Percentiles rank a stretch among this genome's conserved stretches.
These are phyloP conservation scores for Trichoderma koningii DNA, from an alignment of 2,329 filamentous ascomycete species.

Conservation along the genomic window DNA sequence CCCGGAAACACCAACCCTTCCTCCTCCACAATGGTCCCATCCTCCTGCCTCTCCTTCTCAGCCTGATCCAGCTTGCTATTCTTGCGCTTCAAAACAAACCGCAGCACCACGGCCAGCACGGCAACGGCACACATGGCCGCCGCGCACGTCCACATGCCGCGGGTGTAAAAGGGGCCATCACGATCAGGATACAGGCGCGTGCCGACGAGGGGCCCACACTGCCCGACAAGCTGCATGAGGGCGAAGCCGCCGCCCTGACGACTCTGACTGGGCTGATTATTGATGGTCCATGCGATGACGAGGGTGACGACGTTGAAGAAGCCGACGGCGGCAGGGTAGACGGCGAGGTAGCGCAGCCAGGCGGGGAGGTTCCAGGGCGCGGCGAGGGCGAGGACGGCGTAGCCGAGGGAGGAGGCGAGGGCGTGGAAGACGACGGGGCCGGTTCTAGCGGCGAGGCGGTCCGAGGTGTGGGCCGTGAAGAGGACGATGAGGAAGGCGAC, in stretches of 20 bases:
- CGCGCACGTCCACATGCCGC: conserved; percentile 64
- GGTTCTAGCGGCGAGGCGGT: conserved; percentile 63
- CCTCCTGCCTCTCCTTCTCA: conserved; percentile 35
- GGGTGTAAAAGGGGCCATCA: conserved; percentile 63
- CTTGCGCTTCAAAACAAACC: conserved; percentile 53
- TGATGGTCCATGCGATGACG: conserved; percentile 85
- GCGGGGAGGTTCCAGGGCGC: conserved; percentile 48
- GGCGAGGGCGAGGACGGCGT: conserved; percentile 62
- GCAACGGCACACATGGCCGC: conserved; percentile 64
- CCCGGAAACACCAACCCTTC: conserved; percentile 44
- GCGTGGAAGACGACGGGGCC: conserved; percentile 70
- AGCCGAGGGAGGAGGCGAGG: conserved; percentile 63
- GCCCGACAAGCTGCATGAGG: conserved; percentile 78
- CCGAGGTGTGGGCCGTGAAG: conserved; percentile 70
- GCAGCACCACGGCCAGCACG: conserved; percentile 54
- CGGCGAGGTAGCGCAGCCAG: conserved; percentile 66
- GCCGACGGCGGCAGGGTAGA: conserved; percentile 77
- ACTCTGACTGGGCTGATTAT: conserved; percentile 73
- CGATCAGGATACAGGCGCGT: conserved; percentile 63
- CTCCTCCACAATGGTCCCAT: conserved; percentile 40
- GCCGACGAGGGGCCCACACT: conserved; percentile 74
- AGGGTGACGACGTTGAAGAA: conserved; percentile 85
- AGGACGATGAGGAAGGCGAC: conserved; percentile 72
- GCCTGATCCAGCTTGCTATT: conserved; percentile 51
- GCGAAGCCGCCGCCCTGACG: conserved; percentile 76